phyloP scores from a whole-genome alignment of 768 basidiomycete genomes.

The Butyriboletus loyo region DNA sequence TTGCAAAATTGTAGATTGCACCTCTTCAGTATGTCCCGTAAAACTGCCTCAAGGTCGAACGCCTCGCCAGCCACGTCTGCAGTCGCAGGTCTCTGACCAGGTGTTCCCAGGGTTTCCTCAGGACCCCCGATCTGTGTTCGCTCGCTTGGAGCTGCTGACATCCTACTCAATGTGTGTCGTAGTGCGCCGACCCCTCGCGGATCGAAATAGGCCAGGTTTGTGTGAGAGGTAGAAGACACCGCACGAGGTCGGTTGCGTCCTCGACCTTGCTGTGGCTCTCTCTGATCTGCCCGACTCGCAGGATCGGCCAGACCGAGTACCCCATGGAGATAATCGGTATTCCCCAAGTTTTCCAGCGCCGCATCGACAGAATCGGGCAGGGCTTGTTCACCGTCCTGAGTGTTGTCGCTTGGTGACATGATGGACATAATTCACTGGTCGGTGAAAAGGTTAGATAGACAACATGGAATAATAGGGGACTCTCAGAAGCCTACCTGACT shows the following conservation, averaged over 20 bases:
- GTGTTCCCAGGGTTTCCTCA: not conserved
- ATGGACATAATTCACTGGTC: not conserved
- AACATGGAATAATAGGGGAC: slow-evolving; percentile 8
- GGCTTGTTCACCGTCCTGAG: not conserved
- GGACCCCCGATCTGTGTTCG: not conserved
- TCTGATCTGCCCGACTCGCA: not conserved
- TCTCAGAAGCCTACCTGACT: slow-evolving; percentile 8
- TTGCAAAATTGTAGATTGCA: not conserved
- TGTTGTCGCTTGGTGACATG: slow-evolving; percentile 6
- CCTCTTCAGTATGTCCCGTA: slow-evolving; percentile 24
- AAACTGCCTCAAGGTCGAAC: slow-evolving; percentile 32
- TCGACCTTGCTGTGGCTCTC: not conserved
- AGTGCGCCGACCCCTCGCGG: slow-evolving; percentile 41
- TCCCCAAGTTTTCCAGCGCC: slow-evolving; percentile 6
- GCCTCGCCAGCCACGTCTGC: slow-evolving; percentile 17
- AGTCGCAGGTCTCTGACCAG: not conserved
- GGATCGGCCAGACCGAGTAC: slow-evolving; percentile 6
- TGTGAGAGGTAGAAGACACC: slow-evolving; percentile 27
- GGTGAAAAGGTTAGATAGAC: not conserved
- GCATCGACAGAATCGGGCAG: not conserved
- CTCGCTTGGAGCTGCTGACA: slow-evolving; percentile 11
- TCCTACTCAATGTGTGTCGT: slow-evolving; percentile 17
- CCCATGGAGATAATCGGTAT: slow-evolving; percentile 14
- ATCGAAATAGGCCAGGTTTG: slow-evolving; percentile 52
- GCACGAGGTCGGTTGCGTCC: not conserved